phyloP scores from a whole-genome alignment of 345 rosid genomes.

The Syzygium grande region DNA sequence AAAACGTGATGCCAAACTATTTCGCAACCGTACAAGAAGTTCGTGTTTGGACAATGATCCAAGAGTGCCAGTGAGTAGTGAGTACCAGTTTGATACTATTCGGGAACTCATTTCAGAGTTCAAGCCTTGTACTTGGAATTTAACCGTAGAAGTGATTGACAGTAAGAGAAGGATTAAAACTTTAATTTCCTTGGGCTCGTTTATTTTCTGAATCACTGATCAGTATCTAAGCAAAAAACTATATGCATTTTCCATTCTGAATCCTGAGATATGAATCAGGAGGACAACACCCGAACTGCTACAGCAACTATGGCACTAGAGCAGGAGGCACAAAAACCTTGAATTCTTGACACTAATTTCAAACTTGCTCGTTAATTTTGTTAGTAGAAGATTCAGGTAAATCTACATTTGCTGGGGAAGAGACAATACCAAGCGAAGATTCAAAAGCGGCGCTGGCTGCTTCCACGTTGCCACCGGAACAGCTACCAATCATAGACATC shows the following conservation, averaged over 20 bases:
- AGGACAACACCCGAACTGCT: neutral
- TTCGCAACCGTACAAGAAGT: neutral
- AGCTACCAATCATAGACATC: slow-evolving; percentile 4
- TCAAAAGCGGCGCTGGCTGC: slow-evolving; percentile 38
- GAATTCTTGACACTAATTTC: neutral
- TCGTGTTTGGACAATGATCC: neutral
- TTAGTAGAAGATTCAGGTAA: neutral
- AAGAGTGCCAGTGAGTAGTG: neutral
- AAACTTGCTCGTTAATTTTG: neutral
- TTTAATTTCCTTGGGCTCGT: neutral
- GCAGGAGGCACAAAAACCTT: neutral
- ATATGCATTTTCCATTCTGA: neutral
- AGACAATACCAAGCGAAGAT: slow-evolving; percentile 34
- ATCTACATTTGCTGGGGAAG: slow-evolving; percentile 13
- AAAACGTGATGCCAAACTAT: neutral
- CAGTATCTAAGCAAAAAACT: neutral
- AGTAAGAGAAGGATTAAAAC: neutral
- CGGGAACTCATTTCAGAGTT: neutral
- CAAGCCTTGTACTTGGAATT: neutral
- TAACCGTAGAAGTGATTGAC: neutral
- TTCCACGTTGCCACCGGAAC: slow-evolving; percentile 26
- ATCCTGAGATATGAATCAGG: neutral
- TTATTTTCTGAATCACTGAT: neutral
- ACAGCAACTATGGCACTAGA: neutral
- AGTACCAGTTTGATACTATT: neutral